Base-by-base conservation (phyloP, 164 flowering plant genomes). In the Piper longum region DNA sequence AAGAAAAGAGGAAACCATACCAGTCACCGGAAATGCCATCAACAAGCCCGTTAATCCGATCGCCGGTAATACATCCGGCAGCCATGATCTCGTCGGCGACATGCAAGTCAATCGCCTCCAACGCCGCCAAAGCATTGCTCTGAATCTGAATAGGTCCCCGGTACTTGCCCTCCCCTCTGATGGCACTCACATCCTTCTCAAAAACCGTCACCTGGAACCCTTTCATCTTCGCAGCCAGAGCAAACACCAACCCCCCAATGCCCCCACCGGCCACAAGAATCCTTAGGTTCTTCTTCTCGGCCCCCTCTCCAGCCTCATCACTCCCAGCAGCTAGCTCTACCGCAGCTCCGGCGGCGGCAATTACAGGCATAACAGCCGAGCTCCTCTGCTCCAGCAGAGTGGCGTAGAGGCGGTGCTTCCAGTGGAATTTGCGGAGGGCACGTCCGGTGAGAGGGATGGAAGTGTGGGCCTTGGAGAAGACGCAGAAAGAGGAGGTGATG, bases 121-220 rank as follows among this genome's bases (percentile, higher is more conserved):
- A 76, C 41, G 97, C 96, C 61, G 96, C 96, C 77, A 93, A 74
- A 0, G 97, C 97, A 66, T 93, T 90, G 72, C 97, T 93, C 78
- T 93, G 97, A 68, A 93, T 80, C 81, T 95, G 97, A 75, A 95
- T 95, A 3, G 97, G 97, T 42, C 99, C 97, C 60, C 97, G 83
- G 69, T 95, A 95, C 69, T 88, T 81, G 7, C 99, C 99, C 61
- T 95, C 99, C 4, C 99, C 99, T 76, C 99, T 81, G 18, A 90
- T 77, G 2, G 99, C 95, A 69, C 95, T 95, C 74, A 87, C 40
- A 69, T 95, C 99, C 79, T 64, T 88, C 89, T 95, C 99, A 72
- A 95, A 87, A 64, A 95, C 99, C 74, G 85, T 41, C 45, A 93
- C 98, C 36, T 90, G 95, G 73, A 93, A 90, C 42, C 97, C 98